Evolutionary conservation across 73 alveolate genomes (phyloP), one percentile per base, ranked within the genome.

Genomic region (Paramecium sonneborni): DNA sequence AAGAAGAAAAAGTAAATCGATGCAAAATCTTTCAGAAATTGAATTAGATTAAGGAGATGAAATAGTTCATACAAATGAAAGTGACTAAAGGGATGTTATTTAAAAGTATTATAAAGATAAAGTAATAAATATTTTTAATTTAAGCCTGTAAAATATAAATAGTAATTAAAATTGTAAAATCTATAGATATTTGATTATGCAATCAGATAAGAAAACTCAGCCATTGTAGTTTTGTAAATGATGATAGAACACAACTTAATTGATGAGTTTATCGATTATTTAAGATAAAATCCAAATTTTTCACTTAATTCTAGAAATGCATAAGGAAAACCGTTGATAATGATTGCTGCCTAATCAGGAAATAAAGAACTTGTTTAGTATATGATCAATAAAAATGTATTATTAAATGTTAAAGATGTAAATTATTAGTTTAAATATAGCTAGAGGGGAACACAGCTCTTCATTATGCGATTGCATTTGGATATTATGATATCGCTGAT

Each of bases 391-490:
- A 14, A 74, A 38, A 38, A 35, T 32, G 87, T 74, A 15, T 20
- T 30, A 12, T 35, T 74, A 35, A 38, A 74, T 74, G 87, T 38
- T 35, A 21, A 32, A 21, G 87, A 74, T 74, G 84, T 67, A 67
- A 67, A 67, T 11, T 67, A 4, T 15, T 21, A 67, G 38, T 30
- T 67, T 67, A 26, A 23, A 67, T n/a, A 67, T 30, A 67, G 84
- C 34, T 32, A 38, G 57, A 74, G 11, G 87, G 87, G 55, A 74
- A 74, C 8, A 74, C 87, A 74, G 87, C 87, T 20, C 46, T 32
- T 35, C 87, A 74, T 32, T 38, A 74, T 74, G 87, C 87, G 5
- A 7, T 74, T 35, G 87, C 55, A 35, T 35, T n/a, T 21, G 32
- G 32, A 74, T 12, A 74, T 15, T 74, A 35, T 15, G 37, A 32